phyloP scores from a whole-genome alignment of 2,329 filamentous ascomycete genomes.

The Ophiostoma ips region DNA sequence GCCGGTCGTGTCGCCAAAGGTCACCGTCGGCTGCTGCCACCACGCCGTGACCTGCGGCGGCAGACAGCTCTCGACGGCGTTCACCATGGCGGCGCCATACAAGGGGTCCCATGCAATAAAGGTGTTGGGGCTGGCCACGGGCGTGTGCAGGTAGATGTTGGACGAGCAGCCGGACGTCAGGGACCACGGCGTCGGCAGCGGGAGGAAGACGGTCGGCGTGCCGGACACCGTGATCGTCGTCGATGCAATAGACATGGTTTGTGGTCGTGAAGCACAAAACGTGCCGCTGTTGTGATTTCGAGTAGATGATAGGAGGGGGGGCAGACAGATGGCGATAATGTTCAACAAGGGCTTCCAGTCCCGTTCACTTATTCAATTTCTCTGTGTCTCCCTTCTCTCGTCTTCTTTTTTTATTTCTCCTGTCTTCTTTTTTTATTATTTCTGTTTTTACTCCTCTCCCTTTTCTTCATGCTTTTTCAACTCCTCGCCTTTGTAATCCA shows the following conservation, averaged over 20 bases:
- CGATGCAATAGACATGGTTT: not conserved
- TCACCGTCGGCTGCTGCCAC: not conserved
- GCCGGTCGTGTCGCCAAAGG: too few relatives aligned
- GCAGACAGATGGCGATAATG: not conserved
- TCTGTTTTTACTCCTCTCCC: not conserved
- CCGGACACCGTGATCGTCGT: constrained; percentile 7
- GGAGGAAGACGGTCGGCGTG: constrained; percentile 9
- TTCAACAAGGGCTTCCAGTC: too few relatives aligned
- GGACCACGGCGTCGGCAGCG: constrained; percentile 5
- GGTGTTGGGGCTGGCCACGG: constrained; percentile 2
- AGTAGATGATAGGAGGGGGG: not conserved
- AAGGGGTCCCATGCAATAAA: constrained; percentile 8
- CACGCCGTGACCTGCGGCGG: not conserved
- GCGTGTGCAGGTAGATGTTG: constrained; percentile 8
- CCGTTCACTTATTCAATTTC: not conserved
- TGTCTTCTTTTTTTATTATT: not conserved
- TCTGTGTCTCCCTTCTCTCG: too few relatives aligned
- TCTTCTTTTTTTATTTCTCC: not conserved
- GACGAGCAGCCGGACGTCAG: constrained; percentile 2
- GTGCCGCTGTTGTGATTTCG: not conserved
- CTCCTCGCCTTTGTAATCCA: too few relatives aligned
- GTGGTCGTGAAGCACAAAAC: too few relatives aligned
- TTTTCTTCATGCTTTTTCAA: not conserved
- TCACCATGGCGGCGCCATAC: not conserved
- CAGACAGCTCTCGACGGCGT: not conserved